Conservation (phyloP, 306 rosid species). For the Castanea mollissima region DNA sequence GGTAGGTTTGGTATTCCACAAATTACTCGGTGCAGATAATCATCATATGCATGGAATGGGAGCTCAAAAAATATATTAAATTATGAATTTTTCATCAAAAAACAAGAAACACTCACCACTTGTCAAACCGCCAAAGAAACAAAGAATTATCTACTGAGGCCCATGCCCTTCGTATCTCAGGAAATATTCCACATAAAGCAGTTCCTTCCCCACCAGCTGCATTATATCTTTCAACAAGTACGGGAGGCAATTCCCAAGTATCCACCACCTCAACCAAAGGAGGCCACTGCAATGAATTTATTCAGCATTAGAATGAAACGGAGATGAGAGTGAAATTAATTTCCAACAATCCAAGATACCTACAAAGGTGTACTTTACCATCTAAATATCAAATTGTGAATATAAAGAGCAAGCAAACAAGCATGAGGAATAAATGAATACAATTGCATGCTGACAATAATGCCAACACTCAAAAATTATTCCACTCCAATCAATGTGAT, state of each 20-base stretch:
- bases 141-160: conserved; percentile 90
- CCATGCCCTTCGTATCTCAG: conserved; percentile 95
- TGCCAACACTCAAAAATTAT: neutral
- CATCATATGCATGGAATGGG: neutral
- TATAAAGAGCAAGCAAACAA: neutral
- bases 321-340: conserved; percentile 2
- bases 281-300: conserved; percentile 79
- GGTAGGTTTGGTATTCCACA: neutral
- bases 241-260: conserved; percentile 87
- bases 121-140: conserved; percentile 97
- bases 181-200: conserved; percentile 93
- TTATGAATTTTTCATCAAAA: neutral
- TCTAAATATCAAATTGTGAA: neutral
- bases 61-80: conserved; percentile 4
- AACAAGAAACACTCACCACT: conserved; percentile 61
- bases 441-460: neutral
- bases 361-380: neutral
- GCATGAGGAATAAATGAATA: neutral
- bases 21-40: neutral
- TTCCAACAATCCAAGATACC: neutral
- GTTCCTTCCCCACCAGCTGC: conserved; percentile 98
- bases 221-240: conserved; percentile 89
- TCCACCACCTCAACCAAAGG: conserved; percentile 82
- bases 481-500: neutral
- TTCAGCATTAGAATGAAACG: conserved; percentile 4